Conservation (phyloP, 2,329 filamentous ascomycete species). For the Septoria petroselini region DNA sequence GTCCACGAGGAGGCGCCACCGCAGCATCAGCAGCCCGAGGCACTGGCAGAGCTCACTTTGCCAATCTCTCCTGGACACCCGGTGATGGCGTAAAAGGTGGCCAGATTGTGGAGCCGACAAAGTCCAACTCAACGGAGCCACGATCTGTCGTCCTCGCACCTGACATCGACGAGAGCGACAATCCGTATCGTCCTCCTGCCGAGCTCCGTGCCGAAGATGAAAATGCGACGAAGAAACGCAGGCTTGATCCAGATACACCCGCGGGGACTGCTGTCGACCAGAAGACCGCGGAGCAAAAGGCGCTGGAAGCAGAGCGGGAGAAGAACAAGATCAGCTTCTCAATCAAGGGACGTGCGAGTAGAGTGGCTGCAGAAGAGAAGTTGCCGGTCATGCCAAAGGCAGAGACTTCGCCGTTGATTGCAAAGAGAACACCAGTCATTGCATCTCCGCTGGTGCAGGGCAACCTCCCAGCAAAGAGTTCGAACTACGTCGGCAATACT, state of each 20-base stretch:
- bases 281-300: conserved; percentile 40
- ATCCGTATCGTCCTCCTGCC: conserved; percentile 62
- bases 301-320: conserved; percentile 36
- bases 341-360: conserved; percentile 68
- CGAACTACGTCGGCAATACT: conserved; percentile 36
- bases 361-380: conserved; percentile 45
- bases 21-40: conserved; percentile 21
- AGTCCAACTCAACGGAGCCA: conserved; percentile 27
- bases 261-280: conserved; percentile 8
- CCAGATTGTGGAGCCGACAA: conserved; percentile 39
- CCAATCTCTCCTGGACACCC: conserved; percentile 70
- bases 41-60: conserved; percentile 56
- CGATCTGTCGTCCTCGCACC: conserved; percentile 29
- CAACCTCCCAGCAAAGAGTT: conserved; percentile 34
- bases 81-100: conserved; percentile 54
- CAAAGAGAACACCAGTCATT: conserved; percentile 51
- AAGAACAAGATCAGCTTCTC: conserved; percentile 81
- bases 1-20: conserved; percentile 46
- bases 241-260: conserved; percentile 17
- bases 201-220: conserved; percentile 65
- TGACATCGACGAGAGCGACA: conserved; percentile 55
- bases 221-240: conserved; percentile 38
- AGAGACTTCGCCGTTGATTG: conserved; percentile 32
- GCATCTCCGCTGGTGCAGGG: conserved; percentile 33
- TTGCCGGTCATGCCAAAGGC: conserved; percentile 23